Evolutionary conservation across 257 asterid genomes (phyloP).

Genomic region (Solanum tarijense): DNA sequence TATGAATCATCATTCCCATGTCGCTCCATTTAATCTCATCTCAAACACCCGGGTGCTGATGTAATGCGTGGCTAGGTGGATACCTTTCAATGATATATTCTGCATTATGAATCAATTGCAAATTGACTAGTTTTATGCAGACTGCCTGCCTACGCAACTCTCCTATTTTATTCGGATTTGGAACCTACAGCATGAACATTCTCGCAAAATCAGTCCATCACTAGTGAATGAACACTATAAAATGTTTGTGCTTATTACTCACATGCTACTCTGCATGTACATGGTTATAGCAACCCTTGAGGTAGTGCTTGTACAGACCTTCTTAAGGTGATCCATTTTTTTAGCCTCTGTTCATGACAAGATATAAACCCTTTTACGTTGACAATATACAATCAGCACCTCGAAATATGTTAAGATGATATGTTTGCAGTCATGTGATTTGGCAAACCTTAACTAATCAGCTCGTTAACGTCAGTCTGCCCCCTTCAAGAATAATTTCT

Average conservation of each 20-base stretch:
- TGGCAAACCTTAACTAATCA: not conserved
- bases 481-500: not conserved
- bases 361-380: not conserved
- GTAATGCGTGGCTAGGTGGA: not conserved
- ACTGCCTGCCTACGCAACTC: not conserved
- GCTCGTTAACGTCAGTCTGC: not conserved
- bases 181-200: not conserved
- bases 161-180: not conserved
- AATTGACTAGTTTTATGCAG: not conserved
- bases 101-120: not conserved
- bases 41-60: not conserved
- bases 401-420: not conserved
- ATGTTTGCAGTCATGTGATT: not conserved
- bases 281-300: not conserved
- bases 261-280: not conserved
- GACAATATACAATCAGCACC: not conserved
- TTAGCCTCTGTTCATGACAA: not conserved
- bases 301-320: not conserved
- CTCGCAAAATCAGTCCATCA: not conserved
- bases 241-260: not conserved
- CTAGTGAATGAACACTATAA: not conserved
- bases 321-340: not conserved
- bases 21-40: not conserved
- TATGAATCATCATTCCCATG: not conserved
- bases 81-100: not conserved